Conservation (phyloP, 352 stramenopile genomes). For the Thalassiosira hispida region DNA sequence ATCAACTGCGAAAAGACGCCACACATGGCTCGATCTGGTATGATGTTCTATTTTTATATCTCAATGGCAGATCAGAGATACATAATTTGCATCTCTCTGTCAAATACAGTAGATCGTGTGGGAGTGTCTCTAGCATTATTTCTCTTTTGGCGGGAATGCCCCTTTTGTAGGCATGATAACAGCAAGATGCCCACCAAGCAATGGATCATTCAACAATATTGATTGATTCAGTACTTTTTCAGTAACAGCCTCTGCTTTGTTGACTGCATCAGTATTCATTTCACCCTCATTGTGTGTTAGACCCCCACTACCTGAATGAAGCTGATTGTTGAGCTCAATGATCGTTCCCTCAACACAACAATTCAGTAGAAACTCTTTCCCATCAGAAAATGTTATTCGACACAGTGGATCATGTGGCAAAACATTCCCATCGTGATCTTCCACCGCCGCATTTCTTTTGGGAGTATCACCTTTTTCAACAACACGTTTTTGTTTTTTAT, state of each 20-base stretch:
- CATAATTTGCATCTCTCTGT: too few species aligned
- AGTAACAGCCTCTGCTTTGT: neutral
- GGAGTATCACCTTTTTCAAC: neutral
- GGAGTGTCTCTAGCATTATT: neutral
- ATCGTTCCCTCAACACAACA: conserved; percentile 73
- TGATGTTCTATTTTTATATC: too few species aligned
- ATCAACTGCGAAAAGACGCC: too few species aligned
- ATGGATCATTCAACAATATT: conserved; percentile 60
- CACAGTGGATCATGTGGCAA: conserved; percentile 41
- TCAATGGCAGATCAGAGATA: too few species aligned
- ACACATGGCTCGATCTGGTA: too few species aligned
- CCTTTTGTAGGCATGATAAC: conserved; percentile 58
- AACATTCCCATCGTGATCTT: conserved; percentile 42
- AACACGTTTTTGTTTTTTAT: conserved; percentile 31
- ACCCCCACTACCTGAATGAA: neutral
- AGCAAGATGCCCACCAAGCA: conserved; percentile 75
- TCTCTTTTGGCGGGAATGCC: conserved; percentile 20
- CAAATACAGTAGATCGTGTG: too few species aligned
- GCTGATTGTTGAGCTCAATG: conserved; percentile 69
- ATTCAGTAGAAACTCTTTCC: conserved; percentile 42
- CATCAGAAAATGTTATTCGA: conserved; percentile 39
- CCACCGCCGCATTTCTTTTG: conserved; percentile 5
- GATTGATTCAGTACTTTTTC: conserved; percentile 14
- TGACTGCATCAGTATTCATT: neutral
- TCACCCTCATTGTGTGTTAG: conserved; percentile 9